Evolutionary conservation across 108 stramenopile species (phyloP), one percentile per base, ranked within the genome.

Genomic region (Cyclotella atomus): DNA sequence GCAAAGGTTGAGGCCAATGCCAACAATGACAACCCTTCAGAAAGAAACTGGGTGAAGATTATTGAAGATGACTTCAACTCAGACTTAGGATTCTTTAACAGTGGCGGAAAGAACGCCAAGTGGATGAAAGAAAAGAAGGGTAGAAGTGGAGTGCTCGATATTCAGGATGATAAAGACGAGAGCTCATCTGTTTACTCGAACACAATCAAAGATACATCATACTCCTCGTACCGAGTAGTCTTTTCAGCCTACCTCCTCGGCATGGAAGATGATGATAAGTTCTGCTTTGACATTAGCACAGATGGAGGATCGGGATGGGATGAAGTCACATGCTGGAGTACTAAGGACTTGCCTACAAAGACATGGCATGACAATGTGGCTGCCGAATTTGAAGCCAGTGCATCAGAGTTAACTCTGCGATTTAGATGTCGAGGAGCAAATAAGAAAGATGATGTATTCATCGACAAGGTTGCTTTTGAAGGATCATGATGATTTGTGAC

Each of bases 391-490:
- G 23, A 30, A 30, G 50, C 17, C 4, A 57, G 59, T 65, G 14
- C 20, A 6, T 15, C 4, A 0, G 64, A 34, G 8, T 59, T 66
- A 15, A 29, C 6, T 14, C 10, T 66, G 23, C 54, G 65, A 5
- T 75, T 66, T 28, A 59, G 64, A 44, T 25, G 61, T n/a, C 32
- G 2, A 24, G 62, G 52, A 0, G 9, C 32, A 0, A 9, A 36
- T n/a, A 33, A 59, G 6, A 14, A 55, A 29, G 71, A 62, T 63
- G 61, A 73, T 60, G 71, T 73, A 7, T 27, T 73, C 47, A 63
- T 73, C 24, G 71, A 73, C 38, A 56, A 63, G 62, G 41, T 73
- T 8, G 33, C 46, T 6, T n/a, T 67, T 33, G 44, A 65, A 30
- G 63, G 63, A 19, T 41, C n/a, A n/a, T n/a, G n/a, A n/a, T n/a